Evolutionary conservation across 192 early-diverging fungal genomes (phyloP), one percentile per base, ranked within the genome.

Genomic region (Gamsiella multidivaricata): DNA sequence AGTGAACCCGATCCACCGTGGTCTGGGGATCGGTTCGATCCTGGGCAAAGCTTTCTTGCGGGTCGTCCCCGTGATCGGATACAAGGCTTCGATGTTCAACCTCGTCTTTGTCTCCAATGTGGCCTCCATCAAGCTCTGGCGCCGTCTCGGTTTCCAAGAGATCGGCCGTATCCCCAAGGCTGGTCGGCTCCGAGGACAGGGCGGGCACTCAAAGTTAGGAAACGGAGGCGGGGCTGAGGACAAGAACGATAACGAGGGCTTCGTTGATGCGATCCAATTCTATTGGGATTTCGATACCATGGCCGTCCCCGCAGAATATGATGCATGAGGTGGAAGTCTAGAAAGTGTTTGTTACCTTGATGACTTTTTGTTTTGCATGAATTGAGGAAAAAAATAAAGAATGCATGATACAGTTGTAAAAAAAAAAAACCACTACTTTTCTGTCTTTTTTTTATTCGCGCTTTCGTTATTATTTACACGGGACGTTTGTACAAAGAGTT

Each of bases 21-120:
- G 83, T 5, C 37, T 73, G 14, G 91, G 92, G 0, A 87, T 89
- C 8, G 93, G 91, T 3, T 82, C 73, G 3, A 86, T 83, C 17
- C 80, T 94, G 80, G 91, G 73, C 17, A 78, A 82, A 39, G 81
- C 89, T 0, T 94, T 92, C 62, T 56, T 91, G 6, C 31, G 54
- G 20, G 26, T 93, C 5, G 91, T 86, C 9, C 90, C 93, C 4
- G 22, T 82, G 18, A 75, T 93, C 36, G 92, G 92, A 9, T 94
- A 93, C 81, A 79, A 83, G 32, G 90, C 91, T 6, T 86, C 87
- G 10, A 83, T 94, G 73, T 94, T 94, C 73, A 94, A 94, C 67
- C 85, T 94, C 2, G 93, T 94, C 15, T 94, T 92, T 82, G 88
- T 71, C 8, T 89, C 72, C 51, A 94, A 94, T 68, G 71, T 72